Evolutionary conservation across 345 rosid genomes (phyloP).

Genomic region (Gossypium arboreum): DNA sequence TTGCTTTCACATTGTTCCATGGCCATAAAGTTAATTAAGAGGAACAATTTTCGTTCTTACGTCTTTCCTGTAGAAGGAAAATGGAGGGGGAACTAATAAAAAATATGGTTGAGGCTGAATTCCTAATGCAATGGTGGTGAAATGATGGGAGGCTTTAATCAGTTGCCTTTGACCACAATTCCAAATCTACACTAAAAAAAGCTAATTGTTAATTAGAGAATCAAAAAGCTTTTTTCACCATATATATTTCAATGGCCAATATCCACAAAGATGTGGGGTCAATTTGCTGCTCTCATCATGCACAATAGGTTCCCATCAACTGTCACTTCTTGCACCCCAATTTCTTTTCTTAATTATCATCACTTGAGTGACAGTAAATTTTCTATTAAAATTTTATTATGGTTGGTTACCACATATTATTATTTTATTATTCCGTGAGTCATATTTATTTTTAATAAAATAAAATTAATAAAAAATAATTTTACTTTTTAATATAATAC

Average conservation of each 20-base stretch:
- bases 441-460: no score
- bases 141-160: neutral
- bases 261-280: conserved; percentile 23
- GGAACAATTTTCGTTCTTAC: neutral
- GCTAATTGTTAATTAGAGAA: neutral
- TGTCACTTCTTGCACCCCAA: conserved; percentile 30
- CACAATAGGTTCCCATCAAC: conserved; percentile 34
- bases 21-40: neutral
- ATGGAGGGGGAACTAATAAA: neutral
- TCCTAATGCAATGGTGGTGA: neutral
- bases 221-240: neutral
- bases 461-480: accelerated
- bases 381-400: no score
- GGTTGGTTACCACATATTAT: no score
- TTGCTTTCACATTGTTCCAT: neutral
- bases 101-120: neutral
- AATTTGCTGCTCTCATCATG: conserved; percentile 18
- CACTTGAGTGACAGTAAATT: neutral
- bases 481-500: no score
- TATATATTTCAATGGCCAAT: neutral
- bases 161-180: neutral
- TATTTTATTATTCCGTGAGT: no score
- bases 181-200: neutral
- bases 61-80: neutral
- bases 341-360: conserved; percentile 20